Evolutionary conservation across 768 basidiomycete genomes (phyloP).

Genomic region (Termitomyces titanicus): DNA sequence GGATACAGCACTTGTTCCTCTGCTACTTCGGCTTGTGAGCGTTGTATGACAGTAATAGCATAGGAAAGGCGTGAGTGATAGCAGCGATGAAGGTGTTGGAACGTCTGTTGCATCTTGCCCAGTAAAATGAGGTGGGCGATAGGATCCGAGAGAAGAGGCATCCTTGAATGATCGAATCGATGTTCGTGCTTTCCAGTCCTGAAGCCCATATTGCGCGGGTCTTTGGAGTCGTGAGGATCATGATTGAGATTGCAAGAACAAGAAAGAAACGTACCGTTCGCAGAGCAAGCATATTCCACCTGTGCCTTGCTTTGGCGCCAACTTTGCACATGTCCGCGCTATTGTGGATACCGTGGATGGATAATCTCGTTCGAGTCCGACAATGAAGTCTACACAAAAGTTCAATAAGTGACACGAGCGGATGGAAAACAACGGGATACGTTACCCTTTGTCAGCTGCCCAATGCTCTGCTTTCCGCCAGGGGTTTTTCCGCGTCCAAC

Average conservation of each 20-base stretch:
- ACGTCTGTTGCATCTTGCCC: neutral
- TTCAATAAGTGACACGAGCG: neutral
- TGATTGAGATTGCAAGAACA: neutral
- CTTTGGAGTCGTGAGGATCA: conserved; percentile 28
- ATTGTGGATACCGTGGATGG: conserved; percentile 87
- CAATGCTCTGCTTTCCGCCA: conserved; percentile 56
- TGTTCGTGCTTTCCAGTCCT: conserved; percentile 72
- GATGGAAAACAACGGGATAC: neutral
- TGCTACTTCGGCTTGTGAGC: conserved; percentile 50
- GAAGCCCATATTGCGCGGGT: conserved; percentile 59
- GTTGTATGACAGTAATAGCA: conserved; percentile 60
- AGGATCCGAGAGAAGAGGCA: conserved; percentile 22
- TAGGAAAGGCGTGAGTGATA: conserved; percentile 34
- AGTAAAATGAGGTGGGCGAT: conserved; percentile 16
- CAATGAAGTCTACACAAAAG: conserved; percentile 67
- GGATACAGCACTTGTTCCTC: conserved; percentile 23
- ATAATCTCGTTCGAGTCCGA: conserved; percentile 77
- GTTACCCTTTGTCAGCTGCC: conserved; percentile 66
- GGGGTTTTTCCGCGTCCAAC: conserved; percentile 44
- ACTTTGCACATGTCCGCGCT: conserved; percentile 73
- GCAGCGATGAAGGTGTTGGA: neutral
- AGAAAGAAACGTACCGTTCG: conserved; percentile 45
- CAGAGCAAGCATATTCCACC: conserved; percentile 57
- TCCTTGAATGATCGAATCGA: conserved; percentile 58
- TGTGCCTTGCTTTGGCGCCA: conserved; percentile 60